phyloP scores from a whole-genome alignment of 2,329 filamentous ascomycete species.

The Exophiala alcalophila region DNA sequence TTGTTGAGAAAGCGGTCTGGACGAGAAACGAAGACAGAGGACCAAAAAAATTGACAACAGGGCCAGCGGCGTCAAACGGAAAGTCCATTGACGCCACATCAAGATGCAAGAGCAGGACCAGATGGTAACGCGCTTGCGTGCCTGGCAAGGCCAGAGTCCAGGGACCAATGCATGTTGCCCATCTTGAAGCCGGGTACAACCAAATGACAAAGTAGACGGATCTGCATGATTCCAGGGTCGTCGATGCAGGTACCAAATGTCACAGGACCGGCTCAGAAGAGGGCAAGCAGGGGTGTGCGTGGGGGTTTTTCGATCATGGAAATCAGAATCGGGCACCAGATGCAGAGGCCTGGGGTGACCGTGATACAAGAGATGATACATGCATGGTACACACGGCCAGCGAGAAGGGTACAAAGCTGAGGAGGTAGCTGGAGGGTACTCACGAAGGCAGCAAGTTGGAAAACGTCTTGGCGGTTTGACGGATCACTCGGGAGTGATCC shows the following conservation, averaged over 20 bases:
- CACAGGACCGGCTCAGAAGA: slow-evolving; percentile 12
- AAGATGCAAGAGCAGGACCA: not conserved
- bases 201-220: slow-evolving; percentile 4
- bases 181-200: slow-evolving; percentile 7
- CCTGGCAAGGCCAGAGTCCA: too few species aligned
- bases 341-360: too few species aligned
- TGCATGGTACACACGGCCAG: too few species aligned
- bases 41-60: slow-evolving; percentile 12
- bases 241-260: slow-evolving; percentile 26
- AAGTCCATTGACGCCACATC: too few species aligned
- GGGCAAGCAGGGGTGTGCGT: slow-evolving; percentile 3
- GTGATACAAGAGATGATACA: too few species aligned
- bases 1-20: slow-evolving; percentile 10
- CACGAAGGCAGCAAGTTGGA: slow-evolving; percentile 97
- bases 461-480: slow-evolving; percentile 83
- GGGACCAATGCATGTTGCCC: too few species aligned
- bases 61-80: slow-evolving; percentile 11
- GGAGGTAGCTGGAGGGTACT: slow-evolving; percentile 40
- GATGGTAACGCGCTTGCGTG: too few species aligned
- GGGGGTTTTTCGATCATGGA: too few species aligned
- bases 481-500: slow-evolving; percentile 32
- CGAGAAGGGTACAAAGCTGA: not conserved
- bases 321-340: too few species aligned
- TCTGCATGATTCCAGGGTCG: slow-evolving; percentile 15
- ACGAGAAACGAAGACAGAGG: not conserved